Evolutionary conservation across 805 yeast genomes (phyloP), one percentile per base, ranked within the genome.

Genomic region (Metschnikowia orientalis): DNA sequence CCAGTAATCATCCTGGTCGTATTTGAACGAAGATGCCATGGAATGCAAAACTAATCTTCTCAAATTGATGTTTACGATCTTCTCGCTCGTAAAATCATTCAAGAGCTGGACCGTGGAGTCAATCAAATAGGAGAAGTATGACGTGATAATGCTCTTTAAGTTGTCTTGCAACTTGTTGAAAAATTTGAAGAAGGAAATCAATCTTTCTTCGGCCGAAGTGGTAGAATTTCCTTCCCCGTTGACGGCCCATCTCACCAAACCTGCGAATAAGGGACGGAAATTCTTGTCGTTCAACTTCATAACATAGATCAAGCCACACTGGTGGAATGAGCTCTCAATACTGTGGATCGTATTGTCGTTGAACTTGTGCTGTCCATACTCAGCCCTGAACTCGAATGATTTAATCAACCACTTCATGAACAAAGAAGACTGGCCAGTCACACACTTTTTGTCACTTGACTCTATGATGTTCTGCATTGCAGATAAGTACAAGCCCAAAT

Each of bases 1-100:
- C 99, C 99, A 92, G 63, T 85, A 92, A 51, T 92, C 98, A 48
- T 84, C 95, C 52, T 81, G 85, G 53, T 90, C 97, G 51, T 79
- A 81, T 50, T 80, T 84, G 67, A 92, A 88, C 2, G 96, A 82
- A 1, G 86, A 71, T 0, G 80, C 75, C 42, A 92, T 63, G 0
- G 95, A 79, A 42, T 75, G 79, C 33, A 88, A 63, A 13, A 89
- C 57, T 24, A 85, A 60, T 61, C 95, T 78, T 60, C 87, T 79
- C 47, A 88, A 64, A 42, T 77, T 75, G 28, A 70, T 57, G 19
- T 65, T 63, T 2, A 37, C 51, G 17, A 74, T 37, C 9, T 66
- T 66, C 12, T 67, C 69, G 1, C 51, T 47, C 9, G 68, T 53
- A 45, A 72, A 77, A 40, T 71, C 66, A n/a, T 53, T 54, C 50